These are phyloP conservation scores for Lasiodiplodia hormozganensis DNA, from an alignment of 2,329 filamentous ascomycete species.

Conservation along the genomic window DNA sequence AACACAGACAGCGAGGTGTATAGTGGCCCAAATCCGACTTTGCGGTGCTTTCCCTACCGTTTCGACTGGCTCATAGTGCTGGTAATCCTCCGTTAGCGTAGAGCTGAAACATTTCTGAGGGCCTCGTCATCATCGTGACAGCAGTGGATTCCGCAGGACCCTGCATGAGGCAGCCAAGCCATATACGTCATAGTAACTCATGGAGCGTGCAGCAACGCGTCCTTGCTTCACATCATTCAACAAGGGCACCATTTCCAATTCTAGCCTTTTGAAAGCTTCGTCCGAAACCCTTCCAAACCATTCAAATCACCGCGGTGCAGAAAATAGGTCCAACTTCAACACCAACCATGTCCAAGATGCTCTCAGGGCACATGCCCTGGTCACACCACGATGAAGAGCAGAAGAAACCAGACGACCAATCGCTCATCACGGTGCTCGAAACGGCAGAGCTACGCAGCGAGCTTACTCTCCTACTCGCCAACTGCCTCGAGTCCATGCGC, in stretches of 20 bases:
- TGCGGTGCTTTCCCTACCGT: too few species aligned
- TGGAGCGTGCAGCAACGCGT: constrained; percentile 8
- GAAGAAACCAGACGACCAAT: constrained; percentile 7
- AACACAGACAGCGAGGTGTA: too few species aligned
- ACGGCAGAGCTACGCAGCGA: constrained; percentile 52
- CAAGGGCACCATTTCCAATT: background rate
- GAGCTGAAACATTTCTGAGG: background rate
- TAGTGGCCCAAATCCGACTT: too few species aligned
- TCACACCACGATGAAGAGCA: constrained; percentile 9
- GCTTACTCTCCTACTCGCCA: constrained; percentile 54
- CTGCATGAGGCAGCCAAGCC: constrained; percentile 25
- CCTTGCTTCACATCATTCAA: constrained; percentile 26
- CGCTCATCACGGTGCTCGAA: constrained; percentile 42
- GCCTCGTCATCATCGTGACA: background rate
- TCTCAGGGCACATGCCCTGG: constrained; percentile 25
- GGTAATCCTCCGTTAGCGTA: background rate
- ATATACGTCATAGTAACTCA: constrained; percentile 25
- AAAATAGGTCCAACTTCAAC: background rate
- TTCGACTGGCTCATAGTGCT: too few species aligned
- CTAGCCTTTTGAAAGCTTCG: background rate
- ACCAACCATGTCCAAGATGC: constrained; percentile 17
- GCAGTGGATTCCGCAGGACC: background rate
- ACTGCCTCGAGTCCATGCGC: constrained; percentile 54
- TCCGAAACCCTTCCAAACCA: background rate
- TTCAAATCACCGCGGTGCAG: background rate